Conservation (phyloP, 768 basidiomycete genomes). For the Saitozyma sp. region DNA sequence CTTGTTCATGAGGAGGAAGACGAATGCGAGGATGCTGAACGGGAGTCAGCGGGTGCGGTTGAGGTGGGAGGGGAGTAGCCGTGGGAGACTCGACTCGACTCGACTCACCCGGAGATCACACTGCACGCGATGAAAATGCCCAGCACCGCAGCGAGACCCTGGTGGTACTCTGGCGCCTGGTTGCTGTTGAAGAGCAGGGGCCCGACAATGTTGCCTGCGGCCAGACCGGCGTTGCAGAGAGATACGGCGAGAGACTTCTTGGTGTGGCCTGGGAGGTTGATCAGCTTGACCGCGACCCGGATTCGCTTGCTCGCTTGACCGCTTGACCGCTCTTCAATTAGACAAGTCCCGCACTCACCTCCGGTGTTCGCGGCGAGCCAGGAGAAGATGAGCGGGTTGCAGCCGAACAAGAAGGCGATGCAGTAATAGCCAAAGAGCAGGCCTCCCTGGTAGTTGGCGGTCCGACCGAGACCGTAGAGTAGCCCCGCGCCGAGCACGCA, state of each 20-base stretch:
- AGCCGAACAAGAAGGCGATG: not conserved
- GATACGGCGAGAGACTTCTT: not conserved
- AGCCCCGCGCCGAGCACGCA: constrained; percentile 14
- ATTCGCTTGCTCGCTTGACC: too few species aligned
- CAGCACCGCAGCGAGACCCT: not conserved
- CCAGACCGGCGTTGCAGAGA: not conserved
- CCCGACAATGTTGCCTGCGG: not conserved
- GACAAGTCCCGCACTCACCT: too few species aligned
- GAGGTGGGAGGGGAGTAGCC: too few species aligned
- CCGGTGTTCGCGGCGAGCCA: not conserved
- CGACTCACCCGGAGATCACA: not conserved
- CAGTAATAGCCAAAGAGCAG: not conserved
- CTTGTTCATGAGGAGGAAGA: constrained; percentile 28
- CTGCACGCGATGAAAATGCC: not conserved
- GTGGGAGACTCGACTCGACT: too few species aligned
- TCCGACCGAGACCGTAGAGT: constrained; percentile 4
- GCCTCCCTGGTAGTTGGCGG: not conserved
- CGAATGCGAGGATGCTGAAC: not conserved
- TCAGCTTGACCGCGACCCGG: too few species aligned
- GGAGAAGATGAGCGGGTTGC: not conserved
- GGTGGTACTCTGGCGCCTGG: not conserved
- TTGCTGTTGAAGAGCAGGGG: not conserved
- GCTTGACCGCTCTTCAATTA: too few species aligned
- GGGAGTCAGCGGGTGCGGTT: not conserved
- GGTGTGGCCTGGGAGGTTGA: not conserved